Evolutionary conservation across 768 basidiomycete species (phyloP), one percentile per base, ranked within the genome.

Genomic region (Pisolithus albus): DNA sequence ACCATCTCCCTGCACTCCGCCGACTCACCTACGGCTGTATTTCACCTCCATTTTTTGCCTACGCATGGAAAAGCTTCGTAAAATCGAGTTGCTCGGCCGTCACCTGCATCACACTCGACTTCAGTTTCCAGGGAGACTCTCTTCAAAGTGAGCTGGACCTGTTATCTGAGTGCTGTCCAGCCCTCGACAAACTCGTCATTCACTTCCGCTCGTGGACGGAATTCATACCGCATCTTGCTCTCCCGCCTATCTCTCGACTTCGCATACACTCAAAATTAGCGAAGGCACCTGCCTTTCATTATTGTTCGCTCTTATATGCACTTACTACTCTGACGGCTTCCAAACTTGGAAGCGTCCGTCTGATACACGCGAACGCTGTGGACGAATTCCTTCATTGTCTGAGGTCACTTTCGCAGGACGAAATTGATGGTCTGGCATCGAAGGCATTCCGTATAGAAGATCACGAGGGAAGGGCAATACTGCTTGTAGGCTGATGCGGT

Each of bases 1-100:
- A 67, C 42, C 61, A 58, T 30, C 49, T 66, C 36, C 64, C 64
- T 30, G 60, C 65, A 26, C 64, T 66, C 37, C 59, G 65, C 34
- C 60, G 62, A 38, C 64, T 66, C 28, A 62, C 59, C 10, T 65
- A 67, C n/a, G 65, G 65, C 36, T 65, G 65, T 42, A 65, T 62
- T 21, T 65, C 65, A 4, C 65, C 61, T 2, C 63, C 64, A 18
- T 65, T 64, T 46, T 58, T 62, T 19, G 63, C 63, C 16, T 28
- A 56, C n/a, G 54, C 55, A n/a, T 65, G 65, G 64, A 64, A 56
- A 45, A 57, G 53, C 23, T 65, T 66, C 24, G 43, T 66, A 36
- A 58, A 51, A 46, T 34, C 54, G 37, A 66, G 56, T 38, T 65
- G 64, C 49, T 54, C 56, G 26, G 62, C 58, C 47, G 55, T 65